These are phyloP conservation scores for Nematocida ausubeli DNA, from an alignment of 371 early-diverging fungal genomes.

Conservation along the genomic window DNA sequence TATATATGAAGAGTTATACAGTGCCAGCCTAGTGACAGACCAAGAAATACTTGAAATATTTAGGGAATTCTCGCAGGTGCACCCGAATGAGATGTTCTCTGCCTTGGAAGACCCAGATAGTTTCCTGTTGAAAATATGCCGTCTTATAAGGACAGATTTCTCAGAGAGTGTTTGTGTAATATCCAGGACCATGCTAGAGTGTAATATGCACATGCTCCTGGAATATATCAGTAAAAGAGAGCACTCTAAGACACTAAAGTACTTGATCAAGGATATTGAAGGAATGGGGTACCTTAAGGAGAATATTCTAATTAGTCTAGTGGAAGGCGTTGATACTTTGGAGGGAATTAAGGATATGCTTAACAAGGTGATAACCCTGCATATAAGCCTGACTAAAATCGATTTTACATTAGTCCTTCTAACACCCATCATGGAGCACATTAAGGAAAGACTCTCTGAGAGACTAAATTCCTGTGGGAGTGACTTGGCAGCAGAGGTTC, in stretches of 20 bases:
- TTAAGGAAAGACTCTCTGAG: background rate
- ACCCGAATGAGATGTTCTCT: conserved; percentile 7
- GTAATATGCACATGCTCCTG: conserved; percentile 17
- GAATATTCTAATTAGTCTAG: background rate
- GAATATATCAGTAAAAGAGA: conserved; percentile 32
- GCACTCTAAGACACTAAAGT: conserved; percentile 42
- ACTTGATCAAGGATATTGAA: conserved; percentile 22
- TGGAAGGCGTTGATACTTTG: background rate
- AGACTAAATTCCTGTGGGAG: conserved; percentile 2
- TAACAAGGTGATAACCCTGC: conserved; percentile 2
- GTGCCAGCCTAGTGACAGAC: conserved; percentile 3
- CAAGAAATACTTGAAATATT: conserved; percentile 13
- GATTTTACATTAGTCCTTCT: conserved; percentile 49
- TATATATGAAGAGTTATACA: conserved; percentile 17
- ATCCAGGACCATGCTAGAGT: background rate
- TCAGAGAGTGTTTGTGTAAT: conserved; percentile 30
- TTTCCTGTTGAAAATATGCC: background rate
- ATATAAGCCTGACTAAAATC: conserved; percentile 26
- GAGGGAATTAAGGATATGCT: conserved; percentile 21
- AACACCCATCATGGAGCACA: conserved; percentile 5
- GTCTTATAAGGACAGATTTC: background rate
- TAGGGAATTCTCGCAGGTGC: background rate
- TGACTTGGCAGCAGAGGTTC: conserved; percentile 20
- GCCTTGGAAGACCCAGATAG: background rate
- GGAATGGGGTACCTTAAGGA: conserved; percentile 22